These are phyloP conservation scores for Flaveria linearis DNA, from an alignment of 129 eudicot species.

Conservation along the genomic window DNA sequence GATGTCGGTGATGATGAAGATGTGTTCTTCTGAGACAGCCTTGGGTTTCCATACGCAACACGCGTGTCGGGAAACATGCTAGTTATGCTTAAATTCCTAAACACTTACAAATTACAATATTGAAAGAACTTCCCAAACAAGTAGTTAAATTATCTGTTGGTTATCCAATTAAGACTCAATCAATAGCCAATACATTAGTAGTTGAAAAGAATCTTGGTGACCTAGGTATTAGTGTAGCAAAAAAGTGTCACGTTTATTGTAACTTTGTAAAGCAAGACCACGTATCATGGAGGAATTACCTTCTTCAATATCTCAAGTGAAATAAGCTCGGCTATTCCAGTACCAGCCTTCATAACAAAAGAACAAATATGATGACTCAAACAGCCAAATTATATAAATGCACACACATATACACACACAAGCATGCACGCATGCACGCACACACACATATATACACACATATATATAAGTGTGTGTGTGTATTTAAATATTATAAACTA, in stretches of 20 bases:
- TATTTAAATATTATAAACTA: not conserved
- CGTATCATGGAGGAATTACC: constrained; percentile 40
- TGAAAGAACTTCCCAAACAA: too few relatives aligned
- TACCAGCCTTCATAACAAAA: constrained; percentile 74
- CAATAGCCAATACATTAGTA: too few relatives aligned
- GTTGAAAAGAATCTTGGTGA: not conserved
- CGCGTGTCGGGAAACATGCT: too few relatives aligned
- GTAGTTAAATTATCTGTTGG: too few relatives aligned
- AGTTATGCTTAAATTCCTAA: too few relatives aligned
- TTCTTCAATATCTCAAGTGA: constrained; percentile 78
- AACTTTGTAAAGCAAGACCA: constrained; percentile 1
- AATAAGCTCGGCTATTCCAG: constrained; percentile 97
- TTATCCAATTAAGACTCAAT: too few relatives aligned
- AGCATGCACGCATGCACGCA: too few relatives aligned
- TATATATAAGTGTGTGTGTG: not conserved
- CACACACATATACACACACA: not conserved
- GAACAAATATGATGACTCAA: not conserved
- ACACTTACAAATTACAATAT: too few relatives aligned
- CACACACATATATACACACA: too few relatives aligned
- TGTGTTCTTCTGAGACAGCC: too few relatives aligned
- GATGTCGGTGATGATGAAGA: too few relatives aligned
- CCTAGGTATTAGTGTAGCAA: not conserved
- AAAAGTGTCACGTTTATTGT: constrained; percentile 9
- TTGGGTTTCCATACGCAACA: too few relatives aligned
- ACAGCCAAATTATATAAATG: not conserved